Evolutionary conservation across 345 rosid species (phyloP).

Genomic region (Boechera stricta): DNA sequence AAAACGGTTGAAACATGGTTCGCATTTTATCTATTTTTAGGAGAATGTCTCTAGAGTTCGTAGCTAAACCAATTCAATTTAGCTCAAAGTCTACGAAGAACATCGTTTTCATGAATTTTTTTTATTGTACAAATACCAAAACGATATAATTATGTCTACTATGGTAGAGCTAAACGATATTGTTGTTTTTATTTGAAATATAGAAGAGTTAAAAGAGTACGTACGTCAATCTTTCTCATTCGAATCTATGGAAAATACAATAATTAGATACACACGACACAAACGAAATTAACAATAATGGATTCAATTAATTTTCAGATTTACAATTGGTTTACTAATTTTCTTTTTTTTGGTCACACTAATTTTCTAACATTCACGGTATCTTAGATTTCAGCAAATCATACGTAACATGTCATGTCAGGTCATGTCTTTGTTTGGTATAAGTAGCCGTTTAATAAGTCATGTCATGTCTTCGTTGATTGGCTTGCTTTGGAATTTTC

Average conservation of each 20-base stretch:
- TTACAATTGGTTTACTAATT: background rate
- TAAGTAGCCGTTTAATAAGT: conserved; percentile 5
- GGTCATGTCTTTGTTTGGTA: background rate
- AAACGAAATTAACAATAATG: background rate
- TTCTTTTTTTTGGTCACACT: no score
- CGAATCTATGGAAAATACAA: background rate
- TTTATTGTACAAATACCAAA: background rate
- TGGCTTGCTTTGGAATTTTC: conserved; percentile 3
- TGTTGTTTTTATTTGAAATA: background rate
- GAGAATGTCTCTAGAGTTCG: background rate
- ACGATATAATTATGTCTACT: background rate
- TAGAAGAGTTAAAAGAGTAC: background rate
- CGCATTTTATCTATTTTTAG: background rate
- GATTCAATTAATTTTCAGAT: background rate
- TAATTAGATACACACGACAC: background rate
- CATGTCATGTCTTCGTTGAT: conserved; percentile 9
- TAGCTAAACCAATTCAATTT: background rate
- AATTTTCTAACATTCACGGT: background rate
- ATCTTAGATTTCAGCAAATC: background rate
- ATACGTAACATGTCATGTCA: background rate
- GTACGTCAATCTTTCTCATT: no score
- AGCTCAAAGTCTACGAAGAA: background rate
- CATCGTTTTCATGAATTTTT: background rate
- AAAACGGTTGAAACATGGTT: background rate
- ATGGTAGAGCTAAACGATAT: background rate